Evolutionary conservation across 805 yeast genomes (phyloP), one percentile per base, ranked within the genome.

Genomic region (Saccharomycopsis guyanensis): DNA sequence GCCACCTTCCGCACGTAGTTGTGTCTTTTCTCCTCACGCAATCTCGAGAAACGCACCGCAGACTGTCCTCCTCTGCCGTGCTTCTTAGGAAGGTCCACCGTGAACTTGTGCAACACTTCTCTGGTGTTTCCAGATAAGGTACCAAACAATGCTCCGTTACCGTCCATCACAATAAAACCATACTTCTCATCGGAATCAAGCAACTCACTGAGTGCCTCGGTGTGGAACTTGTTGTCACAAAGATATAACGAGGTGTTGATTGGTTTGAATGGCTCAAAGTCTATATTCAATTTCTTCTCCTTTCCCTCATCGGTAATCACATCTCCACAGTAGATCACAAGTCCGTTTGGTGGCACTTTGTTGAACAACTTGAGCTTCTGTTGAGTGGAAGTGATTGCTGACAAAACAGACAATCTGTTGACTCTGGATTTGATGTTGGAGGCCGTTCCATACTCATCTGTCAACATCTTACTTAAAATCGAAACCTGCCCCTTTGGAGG

Each of bases 31-130:
- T 93, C 98, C 59, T 93, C 98, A 77, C 99, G 85, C 66, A 93
- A 76, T 76, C 99, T 89, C 22, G 97, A 82, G 74, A 93, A 93
- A 86, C 99, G 97, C 57, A 93, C 65, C 38, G 99, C 98, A 53
- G 99, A 93, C 73, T 93, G 98, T 83, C 98, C 98, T 85, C 98
- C 98, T 77, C 98, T 85, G 61, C 98, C 98, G 75, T 93, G 98
- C 86, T 93, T 93, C 74, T 93, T 93, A 59, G 99, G 99, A 59
- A 93, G 74, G 67, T 93, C 99, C 47, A 93, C 99, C 1, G 88
- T 84, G 69, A 93, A 93, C 68, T 93, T 93, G 68, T 91, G 96
- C 61, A 93, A 73, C 38, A 93, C 86, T 53, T 93, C 96, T 73
- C 98, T 83, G 40, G 96, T 89, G 71, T 93, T 93, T 65, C 99